phyloP scores from a whole-genome alignment of 768 basidiomycete species.

The Tulasnella calospora region DNA sequence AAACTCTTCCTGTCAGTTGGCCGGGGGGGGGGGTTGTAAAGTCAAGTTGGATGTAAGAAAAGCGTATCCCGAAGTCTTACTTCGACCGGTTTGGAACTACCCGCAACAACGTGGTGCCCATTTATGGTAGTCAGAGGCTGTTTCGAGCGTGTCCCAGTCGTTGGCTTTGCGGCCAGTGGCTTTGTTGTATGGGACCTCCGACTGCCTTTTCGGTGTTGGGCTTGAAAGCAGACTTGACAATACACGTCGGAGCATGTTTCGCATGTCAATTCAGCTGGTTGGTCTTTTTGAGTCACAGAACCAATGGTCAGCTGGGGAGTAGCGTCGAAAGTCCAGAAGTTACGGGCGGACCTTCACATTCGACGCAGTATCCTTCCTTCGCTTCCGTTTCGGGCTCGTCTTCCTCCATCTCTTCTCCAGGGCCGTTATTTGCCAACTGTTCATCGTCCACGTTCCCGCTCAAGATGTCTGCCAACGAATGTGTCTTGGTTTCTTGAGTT shows the following conservation, averaged over 20 bases:
- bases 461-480: conserved; percentile 18
- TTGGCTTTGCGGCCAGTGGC: conserved; percentile 38
- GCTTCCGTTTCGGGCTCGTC: conserved; percentile 25
- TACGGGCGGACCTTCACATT: conserved; percentile 69
- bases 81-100: not conserved
- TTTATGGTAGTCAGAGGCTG: conserved; percentile 29
- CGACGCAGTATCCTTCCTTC: conserved; percentile 49
- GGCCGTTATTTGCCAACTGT: not conserved
- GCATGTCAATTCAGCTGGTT: conserved; percentile 71
- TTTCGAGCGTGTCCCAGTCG: not conserved
- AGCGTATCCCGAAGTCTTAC: not conserved
- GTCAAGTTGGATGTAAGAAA: not conserved
- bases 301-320: not conserved
- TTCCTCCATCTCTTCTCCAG: conserved; percentile 25
- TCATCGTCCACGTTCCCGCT: conserved; percentile 13
- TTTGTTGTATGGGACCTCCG: conserved; percentile 60
- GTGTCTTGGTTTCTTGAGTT: not conserved
- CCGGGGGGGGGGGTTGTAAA: no score
- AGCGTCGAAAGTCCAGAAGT: not conserved
- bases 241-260: conserved; percentile 66
- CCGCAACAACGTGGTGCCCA: conserved; percentile 29
- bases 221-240: conserved; percentile 81
- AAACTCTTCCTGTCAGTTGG: conserved; percentile 21
- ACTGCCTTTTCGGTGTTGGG: conserved; percentile 77
- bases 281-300: conserved; percentile 49